Evolutionary conservation across 2,329 filamentous ascomycete species (phyloP), one percentile per base, ranked within the genome.

Genomic region (Venturia effusa): DNA sequence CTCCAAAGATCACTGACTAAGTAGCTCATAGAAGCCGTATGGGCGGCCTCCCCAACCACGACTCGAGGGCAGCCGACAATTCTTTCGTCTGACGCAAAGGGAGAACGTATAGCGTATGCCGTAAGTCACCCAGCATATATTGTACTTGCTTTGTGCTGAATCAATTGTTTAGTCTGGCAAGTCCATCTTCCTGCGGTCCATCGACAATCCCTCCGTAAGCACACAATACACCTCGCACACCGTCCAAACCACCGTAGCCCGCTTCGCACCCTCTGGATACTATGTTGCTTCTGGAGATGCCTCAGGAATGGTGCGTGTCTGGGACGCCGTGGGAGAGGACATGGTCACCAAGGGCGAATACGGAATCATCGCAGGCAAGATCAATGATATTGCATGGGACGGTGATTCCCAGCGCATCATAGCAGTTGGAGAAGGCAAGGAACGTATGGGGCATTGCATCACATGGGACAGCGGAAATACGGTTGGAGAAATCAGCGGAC

Each of bases 331-430:
- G 15, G 88, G 93, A 64, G 90, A 91, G 69, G 92, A 92, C 57
- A 90, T 88, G 71, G 96, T 91, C 57, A 96, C 95, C 76, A 41
- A 67, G 82, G 82, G 92, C 68, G 93, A 97, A 76, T 97, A 96
- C 77, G 84, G 86, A 72, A 97, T 97, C 76, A 92, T 97, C 71
- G 92, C 90, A 40, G 94, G 94, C 15, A 88, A 90, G 63, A 93
- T 99, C 77, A 96, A 96, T 74, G 94, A 99, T 74, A 85, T 99
- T 68, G 93, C 92, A 1, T 99, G 94, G 92, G 94, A 97, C 71
- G 93, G 92, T 64, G 94, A 99, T 76, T 96, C 90, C 66, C 92
- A 97, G 79, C 88, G 94, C 61, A 88, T 99, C 72, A 97, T 97
- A 71, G 94, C 93, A 3, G 93, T 99, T 5, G 94, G 94, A 55